Percentiles rank a stretch among this genome's conserved stretches.
Evolutionary conservation across 768 basidiomycete species (phyloP).

Genomic region (Leccinum longicurvipes): DNA sequence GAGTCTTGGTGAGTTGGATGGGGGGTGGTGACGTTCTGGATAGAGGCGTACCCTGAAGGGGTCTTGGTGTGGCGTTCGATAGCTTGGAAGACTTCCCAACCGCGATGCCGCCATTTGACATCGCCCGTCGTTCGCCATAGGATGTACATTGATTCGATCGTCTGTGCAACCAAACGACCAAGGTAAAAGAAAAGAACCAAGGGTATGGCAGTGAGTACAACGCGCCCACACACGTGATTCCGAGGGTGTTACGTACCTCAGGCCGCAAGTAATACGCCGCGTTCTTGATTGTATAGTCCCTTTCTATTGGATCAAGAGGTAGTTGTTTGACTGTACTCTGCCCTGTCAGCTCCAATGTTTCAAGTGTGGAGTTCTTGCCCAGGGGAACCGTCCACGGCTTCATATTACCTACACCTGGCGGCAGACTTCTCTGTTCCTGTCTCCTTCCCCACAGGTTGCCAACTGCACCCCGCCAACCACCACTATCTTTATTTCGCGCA

Average conservation of each 20-base stretch:
- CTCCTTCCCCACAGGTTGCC: neutral
- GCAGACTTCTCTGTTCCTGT: slow-evolving; percentile 30
- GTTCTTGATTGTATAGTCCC: slow-evolving; percentile 54
- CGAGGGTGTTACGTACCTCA: slow-evolving; percentile 47
- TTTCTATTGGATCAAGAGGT: slow-evolving; percentile 14
- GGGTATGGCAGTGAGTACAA: neutral
- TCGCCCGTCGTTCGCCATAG: slow-evolving; percentile 71
- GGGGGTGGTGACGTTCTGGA: slow-evolving; percentile 42
- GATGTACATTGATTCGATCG: slow-evolving; percentile 69
- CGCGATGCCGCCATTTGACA: slow-evolving; percentile 63
- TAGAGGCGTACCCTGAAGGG: slow-evolving; percentile 55
- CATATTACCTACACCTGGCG: slow-evolving; percentile 49
- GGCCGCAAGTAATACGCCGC: slow-evolving; percentile 59
- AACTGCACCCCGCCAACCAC: neutral
- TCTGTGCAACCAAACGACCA: slow-evolving; percentile 36
- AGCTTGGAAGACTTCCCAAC: slow-evolving; percentile 67
- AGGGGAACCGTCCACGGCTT: slow-evolving; percentile 20
- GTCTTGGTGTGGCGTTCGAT: slow-evolving; percentile 60
- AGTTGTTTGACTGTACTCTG: neutral
- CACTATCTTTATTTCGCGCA: neutral
- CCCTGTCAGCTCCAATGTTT: neutral
- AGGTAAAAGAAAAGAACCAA: neutral
- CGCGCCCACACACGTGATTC: neutral
- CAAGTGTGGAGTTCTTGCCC: neutral
- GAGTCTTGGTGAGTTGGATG: slow-evolving; percentile 41